Evolutionary conservation across 495 filamentous ascomycete species (phyloP).

Genomic region (Eremomyces bilateralis): DNA sequence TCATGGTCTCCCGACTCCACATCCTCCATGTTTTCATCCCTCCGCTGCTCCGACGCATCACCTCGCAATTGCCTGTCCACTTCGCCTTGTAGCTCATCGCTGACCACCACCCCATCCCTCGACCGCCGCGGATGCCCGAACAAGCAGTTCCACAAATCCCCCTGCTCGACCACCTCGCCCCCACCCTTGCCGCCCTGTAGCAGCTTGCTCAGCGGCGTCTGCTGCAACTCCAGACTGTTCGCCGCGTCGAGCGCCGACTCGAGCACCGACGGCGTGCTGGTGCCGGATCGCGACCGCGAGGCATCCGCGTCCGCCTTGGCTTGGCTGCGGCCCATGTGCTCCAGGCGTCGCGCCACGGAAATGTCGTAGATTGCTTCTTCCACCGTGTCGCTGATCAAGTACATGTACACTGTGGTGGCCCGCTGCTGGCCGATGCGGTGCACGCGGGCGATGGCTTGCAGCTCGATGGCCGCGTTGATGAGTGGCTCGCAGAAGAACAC

Average conservation of each 20-base stretch:
- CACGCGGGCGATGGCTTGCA: conserved; percentile 84
- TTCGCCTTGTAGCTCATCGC: neutral
- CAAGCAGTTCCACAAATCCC: conserved; percentile 77
- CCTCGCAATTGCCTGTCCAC: neutral
- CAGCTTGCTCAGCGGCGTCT: conserved; percentile 39
- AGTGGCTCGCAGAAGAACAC: conserved; percentile 89
- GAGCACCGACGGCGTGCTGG: conserved; percentile 20
- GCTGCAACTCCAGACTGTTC: conserved; percentile 62
- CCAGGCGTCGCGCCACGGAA: conserved; percentile 52
- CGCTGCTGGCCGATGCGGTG: conserved; percentile 81
- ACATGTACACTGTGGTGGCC: conserved; percentile 86
- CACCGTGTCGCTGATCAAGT: conserved; percentile 68
- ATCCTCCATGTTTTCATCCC: too few species aligned
- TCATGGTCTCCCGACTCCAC: too few species aligned
- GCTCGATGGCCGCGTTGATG: conserved; percentile 76
- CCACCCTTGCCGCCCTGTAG: conserved; percentile 44
- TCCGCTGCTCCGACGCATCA: neutral
- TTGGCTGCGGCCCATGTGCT: conserved; percentile 37
- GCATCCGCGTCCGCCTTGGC: conserved; percentile 11
- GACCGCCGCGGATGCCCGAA: conserved; percentile 21
- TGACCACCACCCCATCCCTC: neutral
- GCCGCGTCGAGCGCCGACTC: conserved; percentile 51
- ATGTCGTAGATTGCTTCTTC: conserved; percentile 79
- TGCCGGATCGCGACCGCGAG: conserved; percentile 8
- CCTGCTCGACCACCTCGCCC: conserved; percentile 61